These are phyloP conservation scores for Quillaja saponaria DNA, from an alignment of 306 rosid genomes.

Conservation along the genomic window DNA sequence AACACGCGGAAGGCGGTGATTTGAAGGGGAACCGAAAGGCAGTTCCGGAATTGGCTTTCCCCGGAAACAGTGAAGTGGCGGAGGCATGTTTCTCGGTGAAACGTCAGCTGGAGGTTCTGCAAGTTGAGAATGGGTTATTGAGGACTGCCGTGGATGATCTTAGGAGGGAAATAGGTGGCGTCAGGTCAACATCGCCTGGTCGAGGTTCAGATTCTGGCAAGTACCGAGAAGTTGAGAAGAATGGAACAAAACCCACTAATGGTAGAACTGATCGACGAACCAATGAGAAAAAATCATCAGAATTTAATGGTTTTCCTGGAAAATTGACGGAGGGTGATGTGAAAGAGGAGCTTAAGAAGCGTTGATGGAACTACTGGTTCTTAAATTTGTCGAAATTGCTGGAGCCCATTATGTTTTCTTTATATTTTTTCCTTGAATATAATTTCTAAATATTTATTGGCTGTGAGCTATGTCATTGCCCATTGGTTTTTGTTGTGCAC, in stretches of 20 bases:
- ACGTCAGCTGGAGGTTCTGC: conserved; percentile 68
- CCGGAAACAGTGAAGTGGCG: conserved; percentile 47
- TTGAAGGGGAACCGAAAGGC: conserved; percentile 25
- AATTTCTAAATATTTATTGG: neutral
- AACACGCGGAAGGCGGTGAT: conserved; percentile 59
- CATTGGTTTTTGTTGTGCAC: too few relatives aligned
- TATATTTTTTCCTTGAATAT: neutral
- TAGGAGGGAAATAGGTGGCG: conserved; percentile 53
- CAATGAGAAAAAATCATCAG: conserved; percentile 48
- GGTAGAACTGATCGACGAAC: conserved; percentile 43
- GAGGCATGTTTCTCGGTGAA: conserved; percentile 61
- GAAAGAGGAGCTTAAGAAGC: conserved; percentile 63
- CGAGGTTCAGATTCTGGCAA: conserved; percentile 31
- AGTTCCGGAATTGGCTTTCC: conserved; percentile 2
- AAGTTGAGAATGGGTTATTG: conserved; percentile 64
- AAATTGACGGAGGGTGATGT: conserved; percentile 37
- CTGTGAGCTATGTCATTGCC: neutral
- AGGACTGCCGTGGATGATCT: conserved; percentile 78
- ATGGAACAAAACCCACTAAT: conserved; percentile 4
- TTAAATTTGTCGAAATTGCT: conserved; percentile 28
- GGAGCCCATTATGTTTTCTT: neutral
- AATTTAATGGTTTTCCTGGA: conserved; percentile 33
- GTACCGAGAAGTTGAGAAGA: conserved; percentile 42
- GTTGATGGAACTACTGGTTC: conserved; percentile 30
- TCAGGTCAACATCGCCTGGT: neutral